Conservation (phyloP, 495 filamentous ascomycete species). For the Hyaloscypha variabilis region DNA sequence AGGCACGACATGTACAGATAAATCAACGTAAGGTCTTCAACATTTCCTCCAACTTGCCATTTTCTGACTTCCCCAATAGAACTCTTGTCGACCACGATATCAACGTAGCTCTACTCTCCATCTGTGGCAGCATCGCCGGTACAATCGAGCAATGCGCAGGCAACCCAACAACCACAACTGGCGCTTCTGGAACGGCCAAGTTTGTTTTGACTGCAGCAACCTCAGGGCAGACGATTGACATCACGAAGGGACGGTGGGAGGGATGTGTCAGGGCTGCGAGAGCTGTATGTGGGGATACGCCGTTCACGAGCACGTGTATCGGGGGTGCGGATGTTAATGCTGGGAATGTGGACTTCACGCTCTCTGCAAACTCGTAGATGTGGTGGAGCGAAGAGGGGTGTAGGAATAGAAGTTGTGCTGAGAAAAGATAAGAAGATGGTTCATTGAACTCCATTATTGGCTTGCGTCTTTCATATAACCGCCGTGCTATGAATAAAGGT, state of each 20-base stretch:
- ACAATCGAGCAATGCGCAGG: constrained; percentile 46
- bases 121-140: constrained; percentile 55
- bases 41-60: not conserved
- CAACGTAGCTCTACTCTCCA: constrained; percentile 53
- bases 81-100: constrained; percentile 55
- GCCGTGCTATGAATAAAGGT: too few relatives aligned
- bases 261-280: constrained; percentile 68
- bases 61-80: constrained; percentile 31
- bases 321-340: constrained; percentile 45
- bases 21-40: constrained; percentile 7
- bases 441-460: too few relatives aligned
- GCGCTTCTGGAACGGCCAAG: constrained; percentile 46
- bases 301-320: constrained; percentile 43
- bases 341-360: constrained; percentile 49
- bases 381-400: not conserved
- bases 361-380: constrained; percentile 27
- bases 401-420: not conserved
- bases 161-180: constrained; percentile 39
- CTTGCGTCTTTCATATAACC: too few relatives aligned
- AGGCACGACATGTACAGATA: constrained; percentile 20
- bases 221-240: constrained; percentile 46
- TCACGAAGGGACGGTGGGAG: constrained; percentile 57
- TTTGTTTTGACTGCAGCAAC: constrained; percentile 44
- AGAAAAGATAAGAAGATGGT: not conserved
- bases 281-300: constrained; percentile 62